phyloP scores from a whole-genome alignment of 768 basidiomycete species.

The Russula ochroleuca region DNA sequence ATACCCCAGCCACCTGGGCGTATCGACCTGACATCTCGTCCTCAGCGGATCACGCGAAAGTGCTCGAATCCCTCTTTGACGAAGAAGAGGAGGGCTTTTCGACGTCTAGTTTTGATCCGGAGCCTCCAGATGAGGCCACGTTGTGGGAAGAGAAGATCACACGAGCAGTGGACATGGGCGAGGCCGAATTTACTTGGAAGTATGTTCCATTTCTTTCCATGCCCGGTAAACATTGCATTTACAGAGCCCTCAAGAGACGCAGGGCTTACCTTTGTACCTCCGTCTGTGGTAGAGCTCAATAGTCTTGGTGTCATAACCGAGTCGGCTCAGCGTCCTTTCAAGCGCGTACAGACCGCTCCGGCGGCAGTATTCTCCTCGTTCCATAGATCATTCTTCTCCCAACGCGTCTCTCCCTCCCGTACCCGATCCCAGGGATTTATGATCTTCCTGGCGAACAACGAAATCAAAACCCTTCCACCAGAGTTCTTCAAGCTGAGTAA shows the following conservation, averaged over 20 bases:
- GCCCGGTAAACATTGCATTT: background rate
- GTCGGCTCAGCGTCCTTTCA: conserved; percentile 12
- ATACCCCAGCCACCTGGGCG: conserved; percentile 14
- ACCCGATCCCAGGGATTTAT: conserved; percentile 18
- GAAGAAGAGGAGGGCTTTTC: conserved; percentile 16
- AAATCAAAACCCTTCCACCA: conserved; percentile 18
- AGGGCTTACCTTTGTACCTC: conserved; percentile 19
- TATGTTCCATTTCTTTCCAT: background rate
- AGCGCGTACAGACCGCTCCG: conserved; percentile 22
- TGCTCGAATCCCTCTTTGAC: conserved; percentile 17
- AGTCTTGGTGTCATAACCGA: conserved; percentile 18
- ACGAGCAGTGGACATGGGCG: conserved; percentile 21
- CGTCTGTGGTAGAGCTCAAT: conserved; percentile 18
- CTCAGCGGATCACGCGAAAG: conserved; percentile 10
- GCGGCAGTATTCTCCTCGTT: conserved; percentile 16
- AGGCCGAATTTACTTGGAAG: conserved; percentile 23
- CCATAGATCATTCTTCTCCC: conserved; percentile 11
- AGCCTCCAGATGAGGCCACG: conserved; percentile 19
- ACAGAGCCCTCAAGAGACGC: conserved; percentile 1
- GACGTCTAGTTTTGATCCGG: conserved; percentile 2
- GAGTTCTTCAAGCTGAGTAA: conserved; percentile 27
- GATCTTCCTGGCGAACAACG: conserved; percentile 25
- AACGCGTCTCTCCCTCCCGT: background rate
- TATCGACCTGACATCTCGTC: conserved; percentile 6
- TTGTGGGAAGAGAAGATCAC: conserved; percentile 20